A percentile compares a stretch with the other conserved stretches of the same genome.
phyloP scores from a whole-genome alignment of 257 asterid genomes.

The Scutellaria galericulata region DNA sequence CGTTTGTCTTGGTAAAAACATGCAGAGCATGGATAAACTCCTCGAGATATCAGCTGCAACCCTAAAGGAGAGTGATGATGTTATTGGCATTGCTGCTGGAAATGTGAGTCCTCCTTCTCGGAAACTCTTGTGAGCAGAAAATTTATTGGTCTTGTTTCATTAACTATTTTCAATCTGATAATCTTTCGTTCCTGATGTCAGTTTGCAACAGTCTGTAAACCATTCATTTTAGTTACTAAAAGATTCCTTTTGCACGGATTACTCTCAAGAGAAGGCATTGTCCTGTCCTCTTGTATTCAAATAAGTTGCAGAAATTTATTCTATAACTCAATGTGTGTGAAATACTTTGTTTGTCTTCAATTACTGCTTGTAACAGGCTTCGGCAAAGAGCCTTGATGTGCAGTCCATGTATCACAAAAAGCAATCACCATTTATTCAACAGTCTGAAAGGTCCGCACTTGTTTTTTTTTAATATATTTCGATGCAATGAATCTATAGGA shows the following conservation, averaged over 20 bases:
- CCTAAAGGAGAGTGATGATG: conserved; percentile 65
- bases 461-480: conserved; percentile 7
- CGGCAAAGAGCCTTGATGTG: conserved; percentile 27
- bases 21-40: conserved; percentile 86
- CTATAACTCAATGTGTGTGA: conserved; percentile 18
- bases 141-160: conserved; percentile 22
- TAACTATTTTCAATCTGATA: conserved; percentile 14
- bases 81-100: conserved; percentile 44
- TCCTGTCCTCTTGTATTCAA: background rate
- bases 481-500: conserved; percentile 19
- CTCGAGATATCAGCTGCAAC: conserved; percentile 63
- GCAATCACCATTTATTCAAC: conserved; percentile 28
- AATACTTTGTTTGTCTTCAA: conserved; percentile 28
- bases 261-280: conserved; percentile 9
- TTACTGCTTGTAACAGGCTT: conserved; percentile 36
- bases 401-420: conserved; percentile 28
- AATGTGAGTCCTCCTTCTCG: conserved; percentile 47
- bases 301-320: conserved; percentile 19
- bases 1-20: conserved; percentile 28
- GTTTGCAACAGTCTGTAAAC: conserved; percentile 8
- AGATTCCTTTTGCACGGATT: conserved; percentile 18
- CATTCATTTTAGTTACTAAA: background rate
- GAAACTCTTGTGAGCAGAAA: background rate
- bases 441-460: conserved; percentile 40
- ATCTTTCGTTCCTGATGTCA: conserved; percentile 5